Base-by-base conservation (phyloP, 352 stramenopile species). In the Thalassiosira exigua region DNA sequence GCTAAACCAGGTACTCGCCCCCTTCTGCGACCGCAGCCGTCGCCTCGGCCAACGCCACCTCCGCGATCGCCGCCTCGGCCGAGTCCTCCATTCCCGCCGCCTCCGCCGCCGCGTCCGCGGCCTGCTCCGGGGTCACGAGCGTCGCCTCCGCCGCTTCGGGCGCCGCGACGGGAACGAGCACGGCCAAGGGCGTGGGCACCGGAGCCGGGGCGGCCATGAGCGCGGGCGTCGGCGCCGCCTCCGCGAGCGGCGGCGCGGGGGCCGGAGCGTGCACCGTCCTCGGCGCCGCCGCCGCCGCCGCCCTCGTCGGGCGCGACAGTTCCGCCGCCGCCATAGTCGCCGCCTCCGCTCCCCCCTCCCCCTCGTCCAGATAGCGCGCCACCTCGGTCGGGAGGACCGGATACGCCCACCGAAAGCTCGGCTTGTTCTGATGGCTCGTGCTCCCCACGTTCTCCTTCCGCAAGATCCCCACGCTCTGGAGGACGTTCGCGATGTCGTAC, bases 401-500 rank as follows among this genome's bases (percentile, higher is more conserved):
- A 48, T 70, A 86, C 2, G 76, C 65, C 79, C 79, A 86, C 0
- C 51, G 50, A 60, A 86, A 81, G 26, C 56, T 78, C 4, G 79
- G 79, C 26, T 81, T 74, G 48, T 73, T 69, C n/a, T 69, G 46
- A 0, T 42, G 24, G 26, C 24, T 67, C 14, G 42, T 77, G 1
- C 60, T 62, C 4, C 56, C 67, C 1, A 79, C 61, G 66, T 86
- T 86, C n/a, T 86, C 64, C 39, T 80, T 86, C n/a, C 46, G 30
- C 21, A 87, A 50, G 33, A 98, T 87, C 0, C 95, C 95, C 12
- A 98, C 89, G 54, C 91, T 95, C 1, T 96, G 89, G 22, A 98
- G 92, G 4, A 98, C 96, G 80, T 99, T 98, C 7, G 96, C 96
- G 78, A 99, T 97, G 67, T 99, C 96, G 69, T 99, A 99, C 26